Percentiles rank a stretch among this genome's conserved stretches.
Evolutionary conservation across 2,329 filamentous ascomycete genomes (phyloP).

Genomic region (Exophiala calicioides): DNA sequence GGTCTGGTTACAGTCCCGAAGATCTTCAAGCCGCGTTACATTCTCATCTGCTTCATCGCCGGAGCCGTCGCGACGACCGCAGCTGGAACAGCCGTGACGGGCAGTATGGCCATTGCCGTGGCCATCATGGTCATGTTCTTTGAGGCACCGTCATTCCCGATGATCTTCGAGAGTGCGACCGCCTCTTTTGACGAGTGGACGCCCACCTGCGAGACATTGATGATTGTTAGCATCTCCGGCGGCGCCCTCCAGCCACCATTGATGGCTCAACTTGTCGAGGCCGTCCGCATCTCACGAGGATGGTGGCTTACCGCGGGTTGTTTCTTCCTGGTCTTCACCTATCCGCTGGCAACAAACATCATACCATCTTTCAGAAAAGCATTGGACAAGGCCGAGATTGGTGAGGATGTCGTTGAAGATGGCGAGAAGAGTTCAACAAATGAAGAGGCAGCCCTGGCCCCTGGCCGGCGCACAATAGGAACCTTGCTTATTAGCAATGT

Average conservation of each 20-base stretch:
- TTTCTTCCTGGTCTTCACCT: constrained; percentile 27
- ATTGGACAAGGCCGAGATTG: constrained; percentile 23
- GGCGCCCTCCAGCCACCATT: constrained; percentile 28
- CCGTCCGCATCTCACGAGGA: constrained; percentile 22
- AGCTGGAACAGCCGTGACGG: constrained; percentile 50
- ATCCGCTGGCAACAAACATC: constrained; percentile 23
- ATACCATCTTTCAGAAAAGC: constrained; percentile 25
- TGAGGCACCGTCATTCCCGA: constrained; percentile 78
- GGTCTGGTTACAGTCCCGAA: constrained; percentile 58
- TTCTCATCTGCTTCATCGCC: constrained; percentile 68
- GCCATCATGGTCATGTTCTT: constrained; percentile 74
- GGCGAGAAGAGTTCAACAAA: neutral
- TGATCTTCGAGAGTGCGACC: constrained; percentile 61
- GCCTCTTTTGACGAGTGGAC: constrained; percentile 27
- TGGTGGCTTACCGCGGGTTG: constrained; percentile 26
- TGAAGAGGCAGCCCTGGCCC: neutral
- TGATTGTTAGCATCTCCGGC: constrained; percentile 29
- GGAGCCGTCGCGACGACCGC: constrained; percentile 61
- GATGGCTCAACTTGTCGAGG: constrained; percentile 27
- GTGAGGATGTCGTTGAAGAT: constrained; percentile 6
- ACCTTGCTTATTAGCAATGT: no score
- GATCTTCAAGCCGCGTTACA: constrained; percentile 66
- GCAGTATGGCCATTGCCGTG: constrained; percentile 55
- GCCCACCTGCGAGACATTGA: constrained; percentile 26
- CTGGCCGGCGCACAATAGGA: neutral